Evolutionary conservation across 1,284 basidiomycete species (phyloP), one percentile per base, ranked within the genome.

Genomic region (Rhizopogon parksii): DNA sequence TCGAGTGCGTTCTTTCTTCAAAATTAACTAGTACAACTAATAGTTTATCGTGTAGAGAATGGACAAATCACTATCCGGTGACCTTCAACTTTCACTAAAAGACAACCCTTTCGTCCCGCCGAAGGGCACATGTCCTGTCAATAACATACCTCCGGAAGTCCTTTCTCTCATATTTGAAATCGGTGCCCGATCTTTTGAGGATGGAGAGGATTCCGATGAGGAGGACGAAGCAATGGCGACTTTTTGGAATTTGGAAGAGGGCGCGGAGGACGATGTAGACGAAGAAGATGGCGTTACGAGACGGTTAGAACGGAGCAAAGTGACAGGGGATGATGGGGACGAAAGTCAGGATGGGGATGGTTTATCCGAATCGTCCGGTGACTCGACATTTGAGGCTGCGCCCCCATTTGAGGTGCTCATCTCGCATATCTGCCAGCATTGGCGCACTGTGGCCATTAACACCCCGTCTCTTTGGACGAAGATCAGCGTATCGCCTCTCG

Each of bases 391-490:
- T 17, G 49, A 50, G 6, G 8, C 40, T 9, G 35, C 21, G 8
- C 53, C 47, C 9, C 39, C 40, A 1, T 66, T 67, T 37, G 51
- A 55, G 49, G 15, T 57, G 36, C 11, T 60, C 27, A 54, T 56
- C 2, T 62, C 63, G 12, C 60, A 56, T 47, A 55, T 68, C 19
- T 65, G 58, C 47, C 52, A 21, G 35, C 66, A 63, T 52, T 65
- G 65, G 66, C 64, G 63, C 19, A 34, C 47, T 12, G 51, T 66
- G 1, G 56, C 66, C 8, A 45, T 67, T 9, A 57, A 64, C 3
- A 68, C 63, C 0, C 66, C 66, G 3, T 57, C 60, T 27, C 60
- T 65, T 34, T 65, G 63, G 63, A 62, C 65, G 7, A 50, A 24
- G 12, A 57, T 68, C 12, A 2, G 4, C 0, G 40, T 68, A n/a